Conservation (phyloP, 116 monocot genomes). For the Trichopus zeylanicus region DNA sequence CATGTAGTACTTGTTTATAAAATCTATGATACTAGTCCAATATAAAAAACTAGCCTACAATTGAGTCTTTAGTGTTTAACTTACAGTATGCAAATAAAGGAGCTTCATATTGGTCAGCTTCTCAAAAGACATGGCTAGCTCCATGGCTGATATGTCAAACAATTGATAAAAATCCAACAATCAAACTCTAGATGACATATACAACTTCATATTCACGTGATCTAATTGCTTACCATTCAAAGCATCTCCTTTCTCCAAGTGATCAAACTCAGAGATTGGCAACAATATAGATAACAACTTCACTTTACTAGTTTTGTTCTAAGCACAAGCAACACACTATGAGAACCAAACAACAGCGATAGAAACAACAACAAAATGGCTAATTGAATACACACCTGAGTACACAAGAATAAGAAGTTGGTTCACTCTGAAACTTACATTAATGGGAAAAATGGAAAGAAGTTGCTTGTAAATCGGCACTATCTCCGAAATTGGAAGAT, state of each 20-base stretch:
- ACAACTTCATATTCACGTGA: neutral
- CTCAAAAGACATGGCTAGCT: constrained; percentile 50
- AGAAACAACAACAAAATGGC: neutral
- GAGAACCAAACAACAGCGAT: neutral
- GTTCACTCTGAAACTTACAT: too few species aligned
- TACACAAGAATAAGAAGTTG: too few species aligned
- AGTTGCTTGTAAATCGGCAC: too few species aligned
- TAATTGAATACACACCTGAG: constrained; percentile 28
- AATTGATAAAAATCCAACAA: neutral
- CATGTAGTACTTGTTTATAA: too few species aligned
- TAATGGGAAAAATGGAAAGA: too few species aligned
- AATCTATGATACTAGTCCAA: too few species aligned
- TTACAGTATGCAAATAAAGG: constrained; percentile 46
- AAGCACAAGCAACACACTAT: neutral
- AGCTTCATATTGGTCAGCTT: constrained; percentile 65
- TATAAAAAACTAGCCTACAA: too few species aligned
- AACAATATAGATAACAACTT: constrained; percentile 55
- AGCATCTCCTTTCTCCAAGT: constrained; percentile 72
- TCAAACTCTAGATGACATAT: neutral
- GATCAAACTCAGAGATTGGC: constrained; percentile 55
- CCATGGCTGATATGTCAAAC: constrained; percentile 83
- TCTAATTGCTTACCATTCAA: constrained; percentile 53
- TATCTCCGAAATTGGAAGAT: too few species aligned
- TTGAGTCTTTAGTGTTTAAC: too few species aligned
- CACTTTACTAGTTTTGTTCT: constrained; percentile 64